Base-by-base conservation (phyloP, 2,329 filamentous ascomycete genomes). In the Fusarium robinianum region DNA sequence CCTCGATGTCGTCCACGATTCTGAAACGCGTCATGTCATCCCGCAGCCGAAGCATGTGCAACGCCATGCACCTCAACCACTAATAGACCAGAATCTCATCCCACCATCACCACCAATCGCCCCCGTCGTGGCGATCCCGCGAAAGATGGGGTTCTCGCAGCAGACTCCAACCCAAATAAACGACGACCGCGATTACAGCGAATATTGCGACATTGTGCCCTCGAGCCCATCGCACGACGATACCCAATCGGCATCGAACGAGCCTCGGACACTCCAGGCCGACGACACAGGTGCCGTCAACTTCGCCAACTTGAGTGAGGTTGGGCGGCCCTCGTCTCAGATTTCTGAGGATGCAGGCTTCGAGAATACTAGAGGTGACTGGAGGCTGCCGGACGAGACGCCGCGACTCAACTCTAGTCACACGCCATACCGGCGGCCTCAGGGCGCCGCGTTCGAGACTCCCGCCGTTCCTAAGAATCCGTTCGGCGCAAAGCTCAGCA, bases 101-200 rank as follows among this genome's bases (percentile, higher is more conserved):
- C n/a, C n/a, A 50, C 21, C 40, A 34, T 41, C 41, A 55, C 55
- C 40, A 43, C 53, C 49, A 23, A 39, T 51, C 31, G 41, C 50
- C 49, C 45, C 53, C 37, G 35, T 49, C 25, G 43, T 33, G 22
- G 44, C 56, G 36, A 21, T 44, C 39, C 48, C 52, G 18, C 49
- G 46, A 45, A 74, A 66, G 37, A 76, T 72, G 67, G 69, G 75
- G 21, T 66, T 63, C n/a, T 78, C 76, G 8, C 73, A 77, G 26
- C 71, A 75, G 42, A 78, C 78, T 8, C 75, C 75, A 2, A 83
- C 79, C 2, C 79, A 83, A 62, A 67, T 72, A 45, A 83, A 83
- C 52, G 72, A 75, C 30, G 77, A 71, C 32, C 74, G 79, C 24
- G 79, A 80, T 63, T 83, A 83, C 53, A 73, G 74, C 65, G 71